Evolutionary conservation across 257 asterid species (phyloP), one percentile per base, ranked within the genome.

Genomic region (Solanum sejunctum): DNA sequence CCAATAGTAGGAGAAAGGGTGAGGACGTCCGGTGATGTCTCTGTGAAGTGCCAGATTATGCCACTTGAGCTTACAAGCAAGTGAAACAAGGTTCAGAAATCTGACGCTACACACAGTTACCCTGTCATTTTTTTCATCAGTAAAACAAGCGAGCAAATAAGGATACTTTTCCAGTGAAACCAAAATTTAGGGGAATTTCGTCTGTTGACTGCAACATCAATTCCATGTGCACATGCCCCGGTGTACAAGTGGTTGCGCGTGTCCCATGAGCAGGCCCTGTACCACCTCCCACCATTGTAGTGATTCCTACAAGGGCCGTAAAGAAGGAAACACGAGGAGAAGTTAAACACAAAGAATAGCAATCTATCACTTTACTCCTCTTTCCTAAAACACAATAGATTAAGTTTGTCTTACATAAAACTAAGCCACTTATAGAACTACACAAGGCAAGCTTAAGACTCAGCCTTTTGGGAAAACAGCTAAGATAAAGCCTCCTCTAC

Each of bases 221-320:
- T 89, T 91, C 91, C 98, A 96, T 93, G 85, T 96, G 98, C 67
- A 89, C 87, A 80, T 93, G 95, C 43, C 96, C 94, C 20, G 98
- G 98, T 17, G 99, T 96, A 90, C 98, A 96, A 85, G 99, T 96
- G 55, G 99, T 96, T 86, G 99, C 99, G 60, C 98, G 98, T 13
- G 98, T 93, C 84, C 98, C 99, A 80, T 93, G 81, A 84, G 99
- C 97, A 86, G 99, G 98, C 88, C 99, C 98, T 13, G 98, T 93
- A n/a, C 98, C 99, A 85, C 99, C 98, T 92, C 99, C 99, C 70
- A 95, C 95, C 88, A 96, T 23, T 8, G 99, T 93, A 75, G 98
- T 95, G 92, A 95, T 91, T 72, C 98, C 98, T 96, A 86, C 80
- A 83, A 56, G 82, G 11, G 55, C 45, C 67, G 49, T 13, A 83